Base-by-base conservation (phyloP, 108 stramenopile genomes). In the Nitzschia putrida region DNA sequence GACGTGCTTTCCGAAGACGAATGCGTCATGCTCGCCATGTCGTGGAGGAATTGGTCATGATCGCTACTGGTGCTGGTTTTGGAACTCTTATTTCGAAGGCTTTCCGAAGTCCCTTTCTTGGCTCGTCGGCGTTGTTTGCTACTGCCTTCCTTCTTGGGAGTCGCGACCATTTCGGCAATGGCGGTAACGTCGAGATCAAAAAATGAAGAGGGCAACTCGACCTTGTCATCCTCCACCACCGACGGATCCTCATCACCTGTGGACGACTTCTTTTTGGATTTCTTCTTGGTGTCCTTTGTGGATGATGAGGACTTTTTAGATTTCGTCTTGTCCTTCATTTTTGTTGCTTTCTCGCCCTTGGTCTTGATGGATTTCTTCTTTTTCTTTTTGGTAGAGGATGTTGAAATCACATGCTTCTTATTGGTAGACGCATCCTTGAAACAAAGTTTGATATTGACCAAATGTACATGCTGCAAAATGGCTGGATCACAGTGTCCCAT, bases 241-340 rank as follows among this genome's bases (percentile, higher is more conserved):
- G n/a, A 13, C 38, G 16, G 29, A 40, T 13, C 12, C 1, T 34
- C 47, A 44, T 13, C 13, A 44, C 34, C 7, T 34, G 24, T 58
- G 26, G 11, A 18, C 5, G 13, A 38, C 38, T 59, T 59, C 58
- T 59, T 39, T 40, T 59, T 40, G 26, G 16, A 29, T 39, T 13
- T 39, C 20, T 59, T 59, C 3, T 40, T 59, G 37, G 3, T 21
- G 10, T 63, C 44, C 44, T 63, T 39, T 3, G 37, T 63, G 61
- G 61, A 49, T 34, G 29, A 34, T 4, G 29, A 34, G n/a, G n/a
- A n/a, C 58, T 59, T 39, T 40, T 59, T 40, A 5, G 16, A 29
- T 39, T 13, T 39, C 20, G 2, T 59, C 3, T 40, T 59, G 37
- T 21, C 4, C 54, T 55, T 23, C 12, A 2, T 13, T 3, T 13